phyloP scores from a whole-genome alignment of 2,329 filamentous ascomycete genomes.

The Xylariaceae sp. region DNA sequence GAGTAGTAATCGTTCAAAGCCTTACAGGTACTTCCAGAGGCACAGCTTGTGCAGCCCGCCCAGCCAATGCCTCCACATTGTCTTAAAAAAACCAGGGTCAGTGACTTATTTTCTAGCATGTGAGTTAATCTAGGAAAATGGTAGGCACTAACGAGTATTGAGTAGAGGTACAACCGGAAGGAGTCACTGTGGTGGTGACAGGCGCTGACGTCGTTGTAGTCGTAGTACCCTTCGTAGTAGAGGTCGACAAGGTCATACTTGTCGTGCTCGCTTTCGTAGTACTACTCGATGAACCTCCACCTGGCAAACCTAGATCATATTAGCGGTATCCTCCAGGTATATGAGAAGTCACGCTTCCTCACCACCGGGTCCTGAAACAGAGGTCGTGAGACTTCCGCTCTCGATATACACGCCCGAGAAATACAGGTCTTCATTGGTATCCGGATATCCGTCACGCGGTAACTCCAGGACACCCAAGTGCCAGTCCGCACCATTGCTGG shows the following conservation, averaged over 20 bases:
- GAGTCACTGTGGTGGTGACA: conserved; percentile 15
- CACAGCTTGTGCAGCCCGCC: conserved; percentile 44
- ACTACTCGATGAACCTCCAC: conserved; percentile 16
- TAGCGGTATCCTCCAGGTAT: neutral
- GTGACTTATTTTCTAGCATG: neutral
- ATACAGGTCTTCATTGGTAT: conserved; percentile 68
- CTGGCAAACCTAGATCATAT: conserved; percentile 17
- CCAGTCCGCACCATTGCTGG: conserved; percentile 73
- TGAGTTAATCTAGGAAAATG: neutral
- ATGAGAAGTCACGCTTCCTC: conserved; percentile 1
- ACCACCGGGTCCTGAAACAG: conserved; percentile 33
- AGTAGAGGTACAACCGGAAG: conserved; percentile 25
- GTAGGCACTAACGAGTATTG: conserved; percentile 32
- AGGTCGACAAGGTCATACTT: conserved; percentile 18
- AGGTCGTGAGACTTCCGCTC: conserved; percentile 52
- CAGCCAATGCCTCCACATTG: conserved; percentile 47
- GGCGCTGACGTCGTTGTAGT: conserved; percentile 1
- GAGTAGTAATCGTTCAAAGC: conserved; percentile 26
- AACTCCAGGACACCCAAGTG: conserved; percentile 74
- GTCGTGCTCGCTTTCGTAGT: conserved; percentile 18
- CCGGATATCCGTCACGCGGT: conserved; percentile 60
- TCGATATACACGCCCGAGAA: conserved; percentile 77
- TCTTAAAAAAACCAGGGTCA: conserved; percentile 20
- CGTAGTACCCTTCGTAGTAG: conserved; percentile 18
- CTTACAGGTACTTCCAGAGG: conserved; percentile 42